These are phyloP conservation scores for Microbotryum silenes-acaulis DNA, from an alignment of 1,284 basidiomycete genomes.

Conservation along the genomic window DNA sequence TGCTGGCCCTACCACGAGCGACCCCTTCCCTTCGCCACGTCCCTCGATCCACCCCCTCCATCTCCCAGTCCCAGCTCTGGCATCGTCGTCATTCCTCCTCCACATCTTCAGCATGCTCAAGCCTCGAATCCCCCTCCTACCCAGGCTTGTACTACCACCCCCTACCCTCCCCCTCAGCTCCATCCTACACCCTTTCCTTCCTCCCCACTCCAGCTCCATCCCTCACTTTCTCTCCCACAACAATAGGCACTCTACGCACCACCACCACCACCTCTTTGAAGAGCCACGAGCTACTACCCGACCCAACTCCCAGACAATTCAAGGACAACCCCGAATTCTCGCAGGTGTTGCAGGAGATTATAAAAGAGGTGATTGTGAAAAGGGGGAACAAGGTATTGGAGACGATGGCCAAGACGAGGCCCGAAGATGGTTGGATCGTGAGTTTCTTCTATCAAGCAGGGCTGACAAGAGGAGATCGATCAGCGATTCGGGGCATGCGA, in stretches of 20 bases:
- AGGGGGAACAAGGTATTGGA: slow-evolving; percentile 10
- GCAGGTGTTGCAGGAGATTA: slow-evolving; percentile 23
- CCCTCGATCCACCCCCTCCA: background rate
- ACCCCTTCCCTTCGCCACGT: background rate
- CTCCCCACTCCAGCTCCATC: slow-evolving; percentile 15
- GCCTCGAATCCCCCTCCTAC: slow-evolving; percentile 12
- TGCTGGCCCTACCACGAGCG: too few species aligned
- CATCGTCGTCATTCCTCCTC: background rate
- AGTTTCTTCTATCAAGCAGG: background rate
- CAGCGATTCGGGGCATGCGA: too few species aligned
- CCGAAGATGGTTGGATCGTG: slow-evolving; percentile 13
- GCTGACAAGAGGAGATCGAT: background rate
- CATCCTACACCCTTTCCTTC: slow-evolving; percentile 21
- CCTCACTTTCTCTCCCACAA: slow-evolving; percentile 26
- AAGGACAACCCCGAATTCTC: slow-evolving; percentile 19
- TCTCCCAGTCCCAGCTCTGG: background rate
- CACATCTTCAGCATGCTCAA: background rate
- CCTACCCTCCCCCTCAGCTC: background rate
- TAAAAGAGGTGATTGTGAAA: slow-evolving; percentile 1
- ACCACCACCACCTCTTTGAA: background rate
- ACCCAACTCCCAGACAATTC: slow-evolving; percentile 20
- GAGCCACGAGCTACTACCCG: background rate
- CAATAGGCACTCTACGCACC: slow-evolving; percentile 16
- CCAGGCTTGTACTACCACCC: slow-evolving; percentile 24
- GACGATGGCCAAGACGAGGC: slow-evolving; percentile 14